Percentiles rank a stretch among this genome's conserved stretches.
Evolutionary conservation across 2,329 filamentous ascomycete species (phyloP).

Genomic region (Phoma sp.): DNA sequence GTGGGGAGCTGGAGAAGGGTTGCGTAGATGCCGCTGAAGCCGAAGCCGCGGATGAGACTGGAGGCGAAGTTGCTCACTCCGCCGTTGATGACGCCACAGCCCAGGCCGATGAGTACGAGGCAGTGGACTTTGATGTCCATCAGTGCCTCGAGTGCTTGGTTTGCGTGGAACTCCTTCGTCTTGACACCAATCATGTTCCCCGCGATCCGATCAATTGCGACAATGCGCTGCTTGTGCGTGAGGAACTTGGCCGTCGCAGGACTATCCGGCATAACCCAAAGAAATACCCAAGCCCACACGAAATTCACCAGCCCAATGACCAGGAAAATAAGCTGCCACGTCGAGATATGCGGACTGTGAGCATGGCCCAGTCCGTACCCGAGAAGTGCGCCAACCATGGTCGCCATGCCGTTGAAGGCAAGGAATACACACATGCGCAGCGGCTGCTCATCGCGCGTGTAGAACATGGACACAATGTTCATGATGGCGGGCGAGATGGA

Average conservation of each 20-base stretch:
- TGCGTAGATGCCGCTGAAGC: conserved; percentile 50
- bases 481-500: conserved; percentile 45
- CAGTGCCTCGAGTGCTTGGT: conserved; percentile 51
- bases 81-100: conserved; percentile 58
- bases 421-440: conserved; percentile 56
- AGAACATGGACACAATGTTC: conserved; percentile 50
- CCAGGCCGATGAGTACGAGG: conserved; percentile 51
- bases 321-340: conserved; percentile 49
- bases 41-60: conserved; percentile 54
- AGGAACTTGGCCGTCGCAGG: conserved; percentile 47
- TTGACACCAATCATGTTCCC: conserved; percentile 53
- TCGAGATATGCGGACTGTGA: conserved; percentile 30
- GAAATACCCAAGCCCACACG: conserved; percentile 44
- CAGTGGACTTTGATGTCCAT: conserved; percentile 51
- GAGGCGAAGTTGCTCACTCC: conserved; percentile 59
- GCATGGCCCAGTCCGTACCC: conserved; percentile 47
- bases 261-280: conserved; percentile 48
- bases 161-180: conserved; percentile 45
- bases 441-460: conserved; percentile 43
- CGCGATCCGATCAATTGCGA: conserved; percentile 50
- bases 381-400: conserved; percentile 47
- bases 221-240: conserved; percentile 47
- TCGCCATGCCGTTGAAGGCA: conserved; percentile 49
- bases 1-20: conserved; percentile 53
- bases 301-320: conserved; percentile 48